phyloP scores from a whole-genome alignment of 495 filamentous ascomycete genomes.

The Neurospora cerealis region DNA sequence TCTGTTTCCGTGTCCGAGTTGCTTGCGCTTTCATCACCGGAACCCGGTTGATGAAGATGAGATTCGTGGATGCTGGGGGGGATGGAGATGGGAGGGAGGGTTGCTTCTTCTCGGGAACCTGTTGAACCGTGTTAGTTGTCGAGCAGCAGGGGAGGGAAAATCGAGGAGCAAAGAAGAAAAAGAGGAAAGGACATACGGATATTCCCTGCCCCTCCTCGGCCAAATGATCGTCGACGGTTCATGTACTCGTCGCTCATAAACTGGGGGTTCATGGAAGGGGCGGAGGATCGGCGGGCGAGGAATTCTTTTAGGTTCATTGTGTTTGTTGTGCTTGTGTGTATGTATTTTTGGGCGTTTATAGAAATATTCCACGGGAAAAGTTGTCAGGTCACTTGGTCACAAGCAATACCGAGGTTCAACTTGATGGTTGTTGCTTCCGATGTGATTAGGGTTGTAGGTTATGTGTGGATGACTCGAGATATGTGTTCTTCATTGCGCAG shows the following conservation, averaged over 20 bases:
- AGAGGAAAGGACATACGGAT: conserved; percentile 6
- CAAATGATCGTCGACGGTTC: conserved; percentile 11
- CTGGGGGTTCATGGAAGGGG: not conserved
- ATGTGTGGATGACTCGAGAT: not conserved
- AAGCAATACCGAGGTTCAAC: not conserved
- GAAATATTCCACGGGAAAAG: not conserved
- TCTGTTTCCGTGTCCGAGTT: not conserved
- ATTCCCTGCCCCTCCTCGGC: conserved; percentile 15
- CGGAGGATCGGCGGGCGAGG: not conserved
- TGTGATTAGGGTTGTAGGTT: not conserved
- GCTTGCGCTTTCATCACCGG: not conserved
- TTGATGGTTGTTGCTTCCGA: not conserved
- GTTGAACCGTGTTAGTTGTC: too few relatives aligned
- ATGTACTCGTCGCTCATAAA: not conserved
- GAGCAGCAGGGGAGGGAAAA: not conserved
- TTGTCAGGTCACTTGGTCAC: not conserved
- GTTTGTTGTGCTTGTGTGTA: not conserved
- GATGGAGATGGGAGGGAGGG: not conserved
- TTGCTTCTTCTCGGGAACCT: conserved; percentile 1
- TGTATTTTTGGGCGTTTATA: not conserved
- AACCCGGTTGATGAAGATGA: not conserved
- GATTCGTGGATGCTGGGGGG: not conserved
- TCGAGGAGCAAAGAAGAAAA: too few relatives aligned
- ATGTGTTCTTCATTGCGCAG: not conserved
- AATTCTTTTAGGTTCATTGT: not conserved